These are phyloP conservation scores for Coniella lustricola DNA, from an alignment of 2,329 filamentous ascomycete species.

Conservation along the genomic window DNA sequence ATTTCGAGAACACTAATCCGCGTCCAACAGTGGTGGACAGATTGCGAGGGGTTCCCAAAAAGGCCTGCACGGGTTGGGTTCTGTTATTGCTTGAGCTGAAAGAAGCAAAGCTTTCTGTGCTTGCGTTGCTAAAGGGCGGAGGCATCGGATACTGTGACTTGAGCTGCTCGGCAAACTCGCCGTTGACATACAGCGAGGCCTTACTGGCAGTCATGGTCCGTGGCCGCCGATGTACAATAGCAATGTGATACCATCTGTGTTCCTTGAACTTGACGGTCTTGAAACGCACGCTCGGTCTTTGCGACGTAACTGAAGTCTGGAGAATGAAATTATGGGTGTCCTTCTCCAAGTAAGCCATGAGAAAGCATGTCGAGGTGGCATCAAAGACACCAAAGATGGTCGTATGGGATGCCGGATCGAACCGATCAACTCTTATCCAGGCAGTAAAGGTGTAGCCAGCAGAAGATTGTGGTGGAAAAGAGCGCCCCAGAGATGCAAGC, in stretches of 20 bases:
- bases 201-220: constrained; percentile 71
- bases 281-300: constrained; percentile 86
- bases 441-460: constrained; percentile 85
- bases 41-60: constrained; percentile 86
- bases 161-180: constrained; percentile 87
- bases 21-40: constrained; percentile 69
- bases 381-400: constrained; percentile 96
- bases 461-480: constrained; percentile 73
- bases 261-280: constrained; percentile 72
- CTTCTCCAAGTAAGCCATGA: constrained; percentile 88
- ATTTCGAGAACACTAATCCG: constrained; percentile 67
- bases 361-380: constrained; percentile 82
- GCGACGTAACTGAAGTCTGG: constrained; percentile 85
- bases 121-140: constrained; percentile 57
- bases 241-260: constrained; percentile 87
- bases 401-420: constrained; percentile 79
- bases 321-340: constrained; percentile 92
- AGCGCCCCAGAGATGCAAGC: constrained; percentile 72
- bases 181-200: constrained; percentile 84
- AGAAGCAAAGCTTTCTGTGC: constrained; percentile 63
- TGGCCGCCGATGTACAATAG: constrained; percentile 73
- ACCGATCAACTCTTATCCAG: constrained; percentile 84
- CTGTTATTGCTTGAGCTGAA: constrained; percentile 53
- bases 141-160: constrained; percentile 80
- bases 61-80: constrained; percentile 73